phyloP scores from a whole-genome alignment of 1,139 yeast species.

The Lodderomyces jiufengensis region DNA sequence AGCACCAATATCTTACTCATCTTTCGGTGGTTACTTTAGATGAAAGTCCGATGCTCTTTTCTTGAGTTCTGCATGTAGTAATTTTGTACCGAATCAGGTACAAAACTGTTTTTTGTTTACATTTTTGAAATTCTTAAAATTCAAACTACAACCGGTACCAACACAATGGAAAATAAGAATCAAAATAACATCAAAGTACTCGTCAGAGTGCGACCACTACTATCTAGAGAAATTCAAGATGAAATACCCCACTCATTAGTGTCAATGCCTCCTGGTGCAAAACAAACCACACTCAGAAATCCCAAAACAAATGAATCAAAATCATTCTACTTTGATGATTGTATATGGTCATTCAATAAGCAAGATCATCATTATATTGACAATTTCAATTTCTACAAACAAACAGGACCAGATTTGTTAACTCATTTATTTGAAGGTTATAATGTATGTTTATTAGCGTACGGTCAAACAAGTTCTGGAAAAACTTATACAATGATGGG shows the following conservation, averaged over 20 bases:
- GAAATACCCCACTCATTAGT: slow-evolving; percentile 20
- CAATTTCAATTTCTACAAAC: slow-evolving; percentile 48
- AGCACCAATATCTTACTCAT: slow-evolving; percentile 21
- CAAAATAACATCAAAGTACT: slow-evolving; percentile 38
- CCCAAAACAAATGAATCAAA: slow-evolving; percentile 23
- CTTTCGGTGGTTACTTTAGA: not conserved
- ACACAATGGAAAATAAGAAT: slow-evolving; percentile 4
- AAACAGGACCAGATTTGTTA: slow-evolving; percentile 56
- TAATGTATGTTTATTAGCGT: slow-evolving; percentile 72
- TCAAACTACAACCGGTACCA: not conserved
- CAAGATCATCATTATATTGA: slow-evolving; percentile 34
- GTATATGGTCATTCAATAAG: slow-evolving; percentile 54
- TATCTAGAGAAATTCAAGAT: slow-evolving; percentile 28
- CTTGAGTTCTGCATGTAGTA: too few relatives aligned
- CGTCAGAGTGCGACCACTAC: slow-evolving; percentile 45
- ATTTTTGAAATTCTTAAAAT: slow-evolving; percentile 1
- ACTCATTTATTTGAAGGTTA: slow-evolving; percentile 65
- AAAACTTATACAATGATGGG: slow-evolving; percentile 80
- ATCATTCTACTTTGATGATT: slow-evolving; percentile 52
- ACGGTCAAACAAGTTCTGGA: slow-evolving; percentile 77
- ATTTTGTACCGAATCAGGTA: not conserved
- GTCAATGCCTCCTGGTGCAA: slow-evolving; percentile 29
- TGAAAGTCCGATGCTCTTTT: not conserved
- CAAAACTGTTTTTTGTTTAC: too few relatives aligned
- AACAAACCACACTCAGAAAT: slow-evolving; percentile 19